Evolutionary conservation across 306 rosid species (phyloP).

Genomic region (Datisca glomerata): DNA sequence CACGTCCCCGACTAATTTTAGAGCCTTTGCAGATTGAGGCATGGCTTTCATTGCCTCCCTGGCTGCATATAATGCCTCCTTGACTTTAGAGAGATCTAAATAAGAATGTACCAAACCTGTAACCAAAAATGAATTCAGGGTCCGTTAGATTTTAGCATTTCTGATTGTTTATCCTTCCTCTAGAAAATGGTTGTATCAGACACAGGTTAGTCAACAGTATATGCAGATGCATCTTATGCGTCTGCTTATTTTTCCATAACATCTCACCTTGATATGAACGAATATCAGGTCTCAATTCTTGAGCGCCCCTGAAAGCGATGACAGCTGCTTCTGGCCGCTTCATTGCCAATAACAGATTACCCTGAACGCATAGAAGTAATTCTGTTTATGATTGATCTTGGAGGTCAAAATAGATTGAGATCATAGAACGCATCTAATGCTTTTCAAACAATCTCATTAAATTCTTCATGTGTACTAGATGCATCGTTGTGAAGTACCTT

Average conservation of each 20-base stretch:
- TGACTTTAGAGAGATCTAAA: conserved; percentile 71
- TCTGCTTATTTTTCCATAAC: conserved; percentile 6
- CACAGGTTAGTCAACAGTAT: conserved; percentile 5
- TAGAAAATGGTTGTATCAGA: conserved; percentile 10
- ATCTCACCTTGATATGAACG: conserved; percentile 93
- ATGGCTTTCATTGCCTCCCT: conserved; percentile 99
- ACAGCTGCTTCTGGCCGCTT: conserved; percentile 86
- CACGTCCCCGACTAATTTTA: conserved; percentile 93
- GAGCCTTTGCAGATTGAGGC: conserved; percentile 99
- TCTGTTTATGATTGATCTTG: no score
- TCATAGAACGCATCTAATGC: no score
- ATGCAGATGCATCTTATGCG: conserved; percentile 16
- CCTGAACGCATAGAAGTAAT: conserved; percentile 34
- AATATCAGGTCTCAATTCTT: conserved; percentile 95
- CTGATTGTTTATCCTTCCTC: conserved; percentile 7
- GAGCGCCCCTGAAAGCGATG: conserved; percentile 87
- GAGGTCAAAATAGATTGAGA: no score
- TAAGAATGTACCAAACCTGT: conserved; percentile 92
- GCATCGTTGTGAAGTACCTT: conserved; percentile 39
- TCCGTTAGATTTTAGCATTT: conserved; percentile 13
- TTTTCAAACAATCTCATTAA: not conserved
- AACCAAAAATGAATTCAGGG: conserved; percentile 18
- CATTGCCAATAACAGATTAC: conserved; percentile 60
- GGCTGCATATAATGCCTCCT: conserved; percentile 93
- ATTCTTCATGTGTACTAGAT: not conserved